A percentile compares a stretch with the other conserved stretches of the same genome.
phyloP scores from a whole-genome alignment of 2,329 filamentous ascomycete species.

The Colletotrichum zoysiae region DNA sequence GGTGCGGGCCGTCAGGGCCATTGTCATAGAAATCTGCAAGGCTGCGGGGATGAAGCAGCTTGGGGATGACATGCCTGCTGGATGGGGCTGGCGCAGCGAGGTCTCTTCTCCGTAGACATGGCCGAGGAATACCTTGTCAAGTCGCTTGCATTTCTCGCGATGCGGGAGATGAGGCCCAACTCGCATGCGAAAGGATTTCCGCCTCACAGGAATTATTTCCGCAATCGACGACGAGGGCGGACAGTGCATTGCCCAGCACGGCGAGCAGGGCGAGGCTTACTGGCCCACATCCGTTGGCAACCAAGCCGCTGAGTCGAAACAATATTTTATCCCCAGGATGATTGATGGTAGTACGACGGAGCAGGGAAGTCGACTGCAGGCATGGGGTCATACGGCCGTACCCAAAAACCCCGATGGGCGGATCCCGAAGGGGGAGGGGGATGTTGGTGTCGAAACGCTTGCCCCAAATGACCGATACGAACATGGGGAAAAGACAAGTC shows the following conservation, averaged over 20 bases:
- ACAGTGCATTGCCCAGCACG: neutral
- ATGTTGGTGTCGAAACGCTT: constrained; percentile 12
- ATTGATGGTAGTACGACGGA: constrained; percentile 12
- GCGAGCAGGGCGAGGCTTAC: constrained; percentile 10
- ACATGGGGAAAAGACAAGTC: constrained; percentile 15
- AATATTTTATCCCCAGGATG: constrained; percentile 25
- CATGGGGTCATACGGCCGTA: constrained; percentile 32
- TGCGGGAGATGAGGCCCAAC: constrained; percentile 22
- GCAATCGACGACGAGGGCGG: constrained; percentile 25
- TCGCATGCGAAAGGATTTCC: neutral
- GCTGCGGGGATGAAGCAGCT: constrained; percentile 61
- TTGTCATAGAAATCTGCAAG: constrained; percentile 60
- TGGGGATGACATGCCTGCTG: constrained; percentile 48
- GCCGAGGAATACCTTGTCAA: neutral
- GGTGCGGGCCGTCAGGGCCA: constrained; percentile 61
- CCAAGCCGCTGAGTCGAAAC: constrained; percentile 20
- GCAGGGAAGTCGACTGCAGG: constrained; percentile 14
- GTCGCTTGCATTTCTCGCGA: neutral
- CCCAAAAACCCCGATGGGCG: constrained; percentile 10
- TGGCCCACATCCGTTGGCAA: constrained; percentile 28
- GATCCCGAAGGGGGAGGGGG: neutral
- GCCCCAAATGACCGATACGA: constrained; percentile 11
- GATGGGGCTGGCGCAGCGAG: constrained; percentile 62
- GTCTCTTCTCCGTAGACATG: constrained; percentile 54
- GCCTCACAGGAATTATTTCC: constrained; percentile 32